Evolutionary conservation across 2,329 filamentous ascomycete genomes (phyloP).

Genomic region (Lecanicillium sp.): DNA sequence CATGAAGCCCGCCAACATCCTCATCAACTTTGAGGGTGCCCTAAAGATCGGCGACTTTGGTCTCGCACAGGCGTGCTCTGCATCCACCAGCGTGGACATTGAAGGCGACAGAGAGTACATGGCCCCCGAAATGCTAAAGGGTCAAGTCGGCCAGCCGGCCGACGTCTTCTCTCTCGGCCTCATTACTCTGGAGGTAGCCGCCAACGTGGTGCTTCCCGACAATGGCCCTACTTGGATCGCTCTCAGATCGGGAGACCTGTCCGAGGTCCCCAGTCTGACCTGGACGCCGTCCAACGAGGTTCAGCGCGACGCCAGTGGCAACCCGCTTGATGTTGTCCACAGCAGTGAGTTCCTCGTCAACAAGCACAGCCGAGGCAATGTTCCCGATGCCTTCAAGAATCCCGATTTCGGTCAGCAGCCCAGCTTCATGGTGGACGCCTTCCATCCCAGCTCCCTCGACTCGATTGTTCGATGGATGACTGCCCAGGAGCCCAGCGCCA

Average conservation of each 20-base stretch:
- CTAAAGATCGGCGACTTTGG: constrained; percentile 86
- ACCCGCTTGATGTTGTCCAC: constrained; percentile 32
- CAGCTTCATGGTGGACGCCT: constrained; percentile 77
- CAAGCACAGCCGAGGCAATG: constrained; percentile 29
- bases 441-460: constrained; percentile 71
- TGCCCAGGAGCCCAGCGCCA: constrained; percentile 61
- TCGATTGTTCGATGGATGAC: constrained; percentile 86
- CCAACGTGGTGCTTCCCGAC: constrained; percentile 88
- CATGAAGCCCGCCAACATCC: constrained; percentile 77
- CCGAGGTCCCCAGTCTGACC: constrained; percentile 80
- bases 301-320: constrained; percentile 63
- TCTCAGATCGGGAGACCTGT: constrained; percentile 81
- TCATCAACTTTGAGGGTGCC: constrained; percentile 74
- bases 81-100: constrained; percentile 68
- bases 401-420: constrained; percentile 59
- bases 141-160: constrained; percentile 80
- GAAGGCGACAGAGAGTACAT: constrained; percentile 97
- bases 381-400: constrained; percentile 43
- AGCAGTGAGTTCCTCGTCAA: constrained; percentile 28
- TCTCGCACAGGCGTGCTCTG: constrained; percentile 73
- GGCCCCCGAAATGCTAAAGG: constrained; percentile 83
- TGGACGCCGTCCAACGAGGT: constrained; percentile 68
- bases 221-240: constrained; percentile 90
- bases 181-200: constrained; percentile 90
- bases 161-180: constrained; percentile 93